A percentile compares a stretch with the other conserved stretches of the same genome.
These are phyloP conservation scores for Penicillium glabrum DNA, from an alignment of 2,329 filamentous ascomycete genomes.

Conservation along the genomic window DNA sequence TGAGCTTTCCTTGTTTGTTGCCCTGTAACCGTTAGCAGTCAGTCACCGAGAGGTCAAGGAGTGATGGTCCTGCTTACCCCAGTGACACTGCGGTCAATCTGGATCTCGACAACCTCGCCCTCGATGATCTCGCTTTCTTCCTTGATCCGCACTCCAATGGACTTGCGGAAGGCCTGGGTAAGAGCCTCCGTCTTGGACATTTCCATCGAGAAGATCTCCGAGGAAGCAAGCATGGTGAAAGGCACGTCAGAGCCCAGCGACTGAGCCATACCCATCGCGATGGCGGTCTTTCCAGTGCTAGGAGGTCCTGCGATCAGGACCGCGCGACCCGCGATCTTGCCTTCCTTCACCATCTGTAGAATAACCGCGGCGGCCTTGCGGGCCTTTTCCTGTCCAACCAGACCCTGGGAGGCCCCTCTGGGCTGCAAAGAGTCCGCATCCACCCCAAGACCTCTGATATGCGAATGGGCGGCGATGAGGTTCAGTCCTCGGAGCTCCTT, in stretches of 20 bases:
- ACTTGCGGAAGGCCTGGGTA: conserved; percentile 98
- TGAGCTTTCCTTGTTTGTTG: conserved; percentile 98
- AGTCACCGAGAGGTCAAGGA: neutral
- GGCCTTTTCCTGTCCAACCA: conserved; percentile 95
- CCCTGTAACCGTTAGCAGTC: conserved; percentile 49
- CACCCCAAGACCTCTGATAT: conserved; percentile 93
- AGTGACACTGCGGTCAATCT: conserved; percentile 95
- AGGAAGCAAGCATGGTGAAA: conserved; percentile 92
- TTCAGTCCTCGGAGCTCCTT: conserved; percentile 96
- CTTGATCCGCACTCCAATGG: conserved; percentile 96
- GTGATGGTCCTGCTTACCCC: conserved; percentile 54
- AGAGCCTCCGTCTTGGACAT: conserved; percentile 99
- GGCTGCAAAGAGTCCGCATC: conserved; percentile 89
- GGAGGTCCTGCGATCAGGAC: conserved; percentile 94
- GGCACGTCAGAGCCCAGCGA: conserved; percentile 91
- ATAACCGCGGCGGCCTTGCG: conserved; percentile 95
- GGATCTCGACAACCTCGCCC: conserved; percentile 97
- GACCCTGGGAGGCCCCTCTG: conserved; percentile 78
- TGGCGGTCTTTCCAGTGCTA: conserved; percentile 96
- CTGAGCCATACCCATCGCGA: conserved; percentile 98
- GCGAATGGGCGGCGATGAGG: conserved; percentile 96
- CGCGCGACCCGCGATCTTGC: conserved; percentile 94
- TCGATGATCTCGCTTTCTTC: conserved; percentile 99
- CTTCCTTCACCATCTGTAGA: conserved; percentile 97
- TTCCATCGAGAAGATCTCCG: conserved; percentile 97